phyloP scores from a whole-genome alignment of 495 filamentous ascomycete species.

The Wilcoxina mikolae region DNA sequence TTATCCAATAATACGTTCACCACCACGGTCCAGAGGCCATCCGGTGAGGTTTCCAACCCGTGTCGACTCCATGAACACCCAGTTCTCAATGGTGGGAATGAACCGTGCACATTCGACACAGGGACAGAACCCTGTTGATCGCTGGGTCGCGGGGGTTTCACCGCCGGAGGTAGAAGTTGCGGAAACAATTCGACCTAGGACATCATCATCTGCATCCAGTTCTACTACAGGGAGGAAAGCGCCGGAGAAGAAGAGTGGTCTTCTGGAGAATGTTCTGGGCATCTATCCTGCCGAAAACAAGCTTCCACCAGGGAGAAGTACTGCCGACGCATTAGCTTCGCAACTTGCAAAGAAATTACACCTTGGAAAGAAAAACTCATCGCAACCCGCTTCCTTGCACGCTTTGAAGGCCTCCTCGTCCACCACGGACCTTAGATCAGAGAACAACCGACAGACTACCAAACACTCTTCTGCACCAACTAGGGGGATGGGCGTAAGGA shows the following conservation, averaged over 20 bases:
- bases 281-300: conserved; percentile 8
- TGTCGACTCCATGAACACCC: background rate
- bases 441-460: too few species aligned
- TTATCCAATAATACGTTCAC: too few species aligned
- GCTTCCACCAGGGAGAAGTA: conserved; percentile 3
- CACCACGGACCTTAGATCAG: too few species aligned
- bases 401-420: too few species aligned
- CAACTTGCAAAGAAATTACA: background rate
- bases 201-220: background rate
- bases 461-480: too few species aligned
- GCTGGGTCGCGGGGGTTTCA: background rate
- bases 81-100: background rate
- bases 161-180: background rate
- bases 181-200: too few species aligned
- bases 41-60: background rate
- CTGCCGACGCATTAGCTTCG: background rate
- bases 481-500: too few species aligned
- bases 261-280: conserved; percentile 1
- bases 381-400: background rate
- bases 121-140: background rate
- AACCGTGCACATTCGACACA: background rate
- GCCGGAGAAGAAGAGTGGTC: background rate
- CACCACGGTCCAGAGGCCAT: too few species aligned
- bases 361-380: background rate
- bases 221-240: background rate